Evolutionary conservation across 2,329 filamentous ascomycete genomes (phyloP), one percentile per base, ranked within the genome.

Genomic region (Blastomyces gilchristii): DNA sequence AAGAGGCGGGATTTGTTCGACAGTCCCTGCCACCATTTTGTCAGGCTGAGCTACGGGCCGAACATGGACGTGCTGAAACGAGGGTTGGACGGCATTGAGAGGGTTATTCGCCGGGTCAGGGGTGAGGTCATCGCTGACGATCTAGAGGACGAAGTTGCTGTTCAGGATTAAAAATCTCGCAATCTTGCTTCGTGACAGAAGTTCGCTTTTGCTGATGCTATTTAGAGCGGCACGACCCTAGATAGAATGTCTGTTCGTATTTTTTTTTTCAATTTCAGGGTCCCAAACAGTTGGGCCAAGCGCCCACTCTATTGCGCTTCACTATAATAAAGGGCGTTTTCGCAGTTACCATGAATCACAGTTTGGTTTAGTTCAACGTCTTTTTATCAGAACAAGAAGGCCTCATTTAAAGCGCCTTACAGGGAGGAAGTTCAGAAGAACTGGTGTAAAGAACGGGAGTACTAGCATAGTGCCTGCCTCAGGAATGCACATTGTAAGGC

Each of bases 1-100:
- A 88, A 91, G 75, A 84, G 93, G 67, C 83, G 93, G 73, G 93
- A 97, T 75, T 77, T 97, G 69, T 97, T 97, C 68, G 93, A 97
- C 78, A 90, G 86, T 68, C 93, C 93, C 64, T 97, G 93, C 77
- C 93, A 97, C 77, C 88, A 94, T 78, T 95, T 93, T 74, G 89
- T 95, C 37, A 84, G 91, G 61, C 83, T 95, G 69, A 91, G 87
- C 63, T 96, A 94, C 72, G 91, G 91, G 0, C 91, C 91, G 3
- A 87, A 83, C 71, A 88, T 93, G 86, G 88, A 92, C 12, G 84
- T 85, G 49, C 78, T 95, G 63, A 86, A 87, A 81, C 85, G 83
- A 77, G 91, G 91, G 43, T 82, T 93, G 65, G 89, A 96, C 73
- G 90, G 88, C 50, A 93, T 96, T 70, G 89, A 95, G 81, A 82